Percentiles rank a stretch among this genome's conserved stretches.
These are phyloP conservation scores for Gymnopilus junonius DNA, from an alignment of 768 basidiomycete species.

Conservation along the genomic window DNA sequence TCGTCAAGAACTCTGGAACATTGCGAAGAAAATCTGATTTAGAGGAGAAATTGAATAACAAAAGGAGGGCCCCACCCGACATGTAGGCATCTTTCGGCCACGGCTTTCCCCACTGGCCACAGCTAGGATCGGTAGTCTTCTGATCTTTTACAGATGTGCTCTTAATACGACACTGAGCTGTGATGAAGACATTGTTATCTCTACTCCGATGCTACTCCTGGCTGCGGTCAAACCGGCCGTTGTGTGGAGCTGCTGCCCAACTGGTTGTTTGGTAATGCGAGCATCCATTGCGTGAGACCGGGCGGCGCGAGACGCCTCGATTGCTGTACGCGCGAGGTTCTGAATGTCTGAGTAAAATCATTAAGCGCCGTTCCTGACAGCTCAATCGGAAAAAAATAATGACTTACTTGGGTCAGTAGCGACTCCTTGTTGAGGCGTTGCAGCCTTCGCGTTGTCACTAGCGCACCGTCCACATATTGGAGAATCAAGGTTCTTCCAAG, in stretches of 20 bases:
- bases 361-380: not conserved
- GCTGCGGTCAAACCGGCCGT: conserved; percentile 1
- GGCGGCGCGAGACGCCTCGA: conserved; percentile 6
- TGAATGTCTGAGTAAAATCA: not conserved
- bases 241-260: not conserved
- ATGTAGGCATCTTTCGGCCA: conserved; percentile 14
- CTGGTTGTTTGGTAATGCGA: conserved; percentile 1
- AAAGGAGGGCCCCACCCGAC: not conserved
- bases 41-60: not conserved
- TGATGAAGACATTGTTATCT: conserved; percentile 3
- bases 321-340: not conserved
- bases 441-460: not conserved
- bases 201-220: not conserved
- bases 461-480: conserved; percentile 1
- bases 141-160: conserved; percentile 1
- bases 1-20: conserved; percentile 3
- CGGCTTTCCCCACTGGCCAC: conserved; percentile 17
- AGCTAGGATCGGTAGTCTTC: conserved; percentile 10
- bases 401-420: not conserved
- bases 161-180: conserved; percentile 8
- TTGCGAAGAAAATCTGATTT: not conserved
- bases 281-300: conserved; percentile 8
- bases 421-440: not conserved
- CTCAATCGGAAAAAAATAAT: not conserved
- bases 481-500: conserved; percentile 9